Evolutionary conservation across 2,329 filamentous ascomycete species (phyloP), one percentile per base, ranked within the genome.

Genomic region (Zopfia rhizophila): DNA sequence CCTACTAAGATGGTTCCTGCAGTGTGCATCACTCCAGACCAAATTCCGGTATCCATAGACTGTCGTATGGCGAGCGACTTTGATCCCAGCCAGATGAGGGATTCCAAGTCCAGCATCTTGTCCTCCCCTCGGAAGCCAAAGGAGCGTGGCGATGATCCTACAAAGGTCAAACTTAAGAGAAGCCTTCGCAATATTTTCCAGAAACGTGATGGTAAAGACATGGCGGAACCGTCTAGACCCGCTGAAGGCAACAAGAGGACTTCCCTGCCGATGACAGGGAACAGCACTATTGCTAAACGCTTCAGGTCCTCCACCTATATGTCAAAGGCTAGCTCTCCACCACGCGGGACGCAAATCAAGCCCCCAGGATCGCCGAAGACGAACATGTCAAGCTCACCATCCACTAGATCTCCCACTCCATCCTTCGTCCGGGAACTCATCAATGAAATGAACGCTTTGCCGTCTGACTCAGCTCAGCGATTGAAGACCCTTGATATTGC

Each of bases 111-210:
- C 44, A 36, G 28, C 32, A 14, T 42, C 37, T 27, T 28, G 23
- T 17, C 19, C 19, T n/a, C 11, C 37, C 8, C 29, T 7, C 22
- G 16, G 16, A 37, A 18, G 5, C n/a, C n/a, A n/a, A 24, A 27
- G 30, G 11, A 8, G 17, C 3, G 5, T 13, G 17, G 3, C 10
- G 40, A 37, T 12, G 24, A 3, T 6, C 19, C 23, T 4, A 40
- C 38, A 17, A 57, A 52, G 24, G 29, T 61, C 29, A 62, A 59
- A 21, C 24, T 50, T 5, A 62, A 63, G 43, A 55, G 50, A 17
- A 67, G 62, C 40, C 38, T 69, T 18, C 58, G 55, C 3, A 42
- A 55, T n/a, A 32, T 68, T 3, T 66, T 69, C 41, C 45, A 45
- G 7, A 60, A 37, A 27, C 54, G 50, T 11, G 45, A 57, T 3